Evolutionary conservation across 2,329 filamentous ascomycete species (phyloP).

Genomic region (Penicillium paneum): DNA sequence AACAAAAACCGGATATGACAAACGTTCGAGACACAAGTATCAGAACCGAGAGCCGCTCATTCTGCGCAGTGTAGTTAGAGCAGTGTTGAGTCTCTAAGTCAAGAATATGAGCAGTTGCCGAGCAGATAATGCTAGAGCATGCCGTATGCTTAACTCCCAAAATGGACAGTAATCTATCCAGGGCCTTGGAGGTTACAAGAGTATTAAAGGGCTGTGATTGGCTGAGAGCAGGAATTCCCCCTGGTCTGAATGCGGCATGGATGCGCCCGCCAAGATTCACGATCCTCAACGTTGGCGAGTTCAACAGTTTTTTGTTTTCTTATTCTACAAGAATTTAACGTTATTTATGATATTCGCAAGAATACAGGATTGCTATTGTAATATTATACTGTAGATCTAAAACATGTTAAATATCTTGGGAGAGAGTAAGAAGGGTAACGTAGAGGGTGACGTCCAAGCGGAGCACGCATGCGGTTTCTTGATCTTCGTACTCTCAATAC

Average conservation of each 20-base stretch:
- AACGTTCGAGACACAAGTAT: background rate
- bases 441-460: background rate
- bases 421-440: background rate
- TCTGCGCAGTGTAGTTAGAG: background rate
- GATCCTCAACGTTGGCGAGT: background rate
- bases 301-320: background rate
- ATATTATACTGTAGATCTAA: background rate
- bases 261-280: slow-evolving; percentile 10
- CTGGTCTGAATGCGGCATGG: slow-evolving; percentile 17
- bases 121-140: background rate
- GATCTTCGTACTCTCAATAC: background rate
- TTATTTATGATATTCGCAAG: background rate
- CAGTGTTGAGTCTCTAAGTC: background rate
- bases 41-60: background rate
- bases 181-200: background rate
- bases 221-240: background rate
- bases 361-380: background rate
- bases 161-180: slow-evolving; percentile 5
- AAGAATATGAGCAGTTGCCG: background rate
- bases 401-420: background rate
- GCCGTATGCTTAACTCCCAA: background rate
- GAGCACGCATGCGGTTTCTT: background rate
- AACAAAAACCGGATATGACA: background rate
- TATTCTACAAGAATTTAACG: background rate
- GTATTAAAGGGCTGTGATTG: background rate